These are phyloP conservation scores for Arabidopsis hybrid DNA, from an alignment of 441 rosid species.

Conservation along the genomic window DNA sequence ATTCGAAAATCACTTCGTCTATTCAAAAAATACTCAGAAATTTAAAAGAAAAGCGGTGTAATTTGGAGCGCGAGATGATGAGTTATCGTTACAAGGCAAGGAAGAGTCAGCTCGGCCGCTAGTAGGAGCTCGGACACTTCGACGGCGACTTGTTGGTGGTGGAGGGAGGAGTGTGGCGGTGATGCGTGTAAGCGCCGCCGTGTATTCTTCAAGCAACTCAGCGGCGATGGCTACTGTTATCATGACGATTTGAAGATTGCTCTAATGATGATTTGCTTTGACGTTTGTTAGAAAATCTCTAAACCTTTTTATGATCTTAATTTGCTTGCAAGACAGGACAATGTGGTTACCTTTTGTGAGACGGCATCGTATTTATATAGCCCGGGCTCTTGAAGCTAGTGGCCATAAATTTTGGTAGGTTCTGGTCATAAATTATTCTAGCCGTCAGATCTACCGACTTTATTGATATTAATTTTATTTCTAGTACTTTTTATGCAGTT, in stretches of 20 bases:
- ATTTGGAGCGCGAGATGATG: conserved; percentile 40
- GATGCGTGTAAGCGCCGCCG: conserved; percentile 55
- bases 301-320: conserved; percentile 5
- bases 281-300: not conserved
- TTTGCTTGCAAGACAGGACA: conserved; percentile 30
- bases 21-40: conserved; percentile 24
- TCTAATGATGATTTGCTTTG: not conserved
- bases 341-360: conserved; percentile 22
- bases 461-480: not conserved
- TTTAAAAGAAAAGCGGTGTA: conserved; percentile 40
- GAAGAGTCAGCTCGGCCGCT: conserved; percentile 26
- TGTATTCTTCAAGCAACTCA: conserved; percentile 63
- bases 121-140: conserved; percentile 35
- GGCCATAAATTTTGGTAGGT: conserved; percentile 38
- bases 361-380: conserved; percentile 27
- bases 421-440: conserved; percentile 33
- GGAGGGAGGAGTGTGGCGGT: conserved; percentile 47
- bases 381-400: conserved; percentile 22
- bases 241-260: conserved; percentile 46
- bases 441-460: conserved; percentile 44
- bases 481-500: not conserved
- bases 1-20: conserved; percentile 34
- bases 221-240: conserved; percentile 57
- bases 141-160: conserved; percentile 39
- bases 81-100: conserved; percentile 34